Evolutionary conservation across 2,329 filamentous ascomycete species (phyloP), one percentile per base, ranked within the genome.

Genomic region (Pseudogymnoascus sp.): DNA sequence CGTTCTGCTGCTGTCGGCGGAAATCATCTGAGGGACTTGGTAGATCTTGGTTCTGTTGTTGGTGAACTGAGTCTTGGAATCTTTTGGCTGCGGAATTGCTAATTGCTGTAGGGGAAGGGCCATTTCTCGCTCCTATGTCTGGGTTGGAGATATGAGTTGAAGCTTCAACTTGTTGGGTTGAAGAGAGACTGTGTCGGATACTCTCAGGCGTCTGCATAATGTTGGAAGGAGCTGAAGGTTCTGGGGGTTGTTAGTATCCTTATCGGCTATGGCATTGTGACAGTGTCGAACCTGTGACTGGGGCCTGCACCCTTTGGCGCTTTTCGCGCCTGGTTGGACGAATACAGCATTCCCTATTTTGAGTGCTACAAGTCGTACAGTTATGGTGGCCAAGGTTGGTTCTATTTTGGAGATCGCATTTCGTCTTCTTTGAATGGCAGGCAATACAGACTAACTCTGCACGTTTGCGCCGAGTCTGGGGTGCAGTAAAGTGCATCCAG

Each of bases 381-480:
- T 51, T 39, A 48, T 36, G 13, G 14, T 39, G 61, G n/a, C 45
- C 31, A 16, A 37, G 19, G 8, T 21, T 34, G 25, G 63, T 34
- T 57, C 63, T 36, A 62, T 69, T 71, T 68, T 75, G 73, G 31
- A 75, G 65, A 64, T 75, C 73, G 31, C 74, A 76, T 39, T 75
- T 75, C 63, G 75, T 71, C 68, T 76, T 76, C 65, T 76, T 76
- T 0, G 71, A 70, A 63, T 76, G 75, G 36, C 75, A 76, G 54
- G 68, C 67, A 21, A 72, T 64, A 64, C 75, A 73, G 63, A 72
- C 72, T 6, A 70, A 63, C 43, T 73, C 71, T 23, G 72, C 75
- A 10, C 75, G 72, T 48, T 75, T 74, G 39, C 73, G 67, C 67
- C 75, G 75, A 16, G 73, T 70, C 63, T 73, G 48, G 8, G 48